phyloP scores from a whole-genome alignment of 2,329 filamentous ascomycete genomes.

The Hansfordia pulvinata region DNA sequence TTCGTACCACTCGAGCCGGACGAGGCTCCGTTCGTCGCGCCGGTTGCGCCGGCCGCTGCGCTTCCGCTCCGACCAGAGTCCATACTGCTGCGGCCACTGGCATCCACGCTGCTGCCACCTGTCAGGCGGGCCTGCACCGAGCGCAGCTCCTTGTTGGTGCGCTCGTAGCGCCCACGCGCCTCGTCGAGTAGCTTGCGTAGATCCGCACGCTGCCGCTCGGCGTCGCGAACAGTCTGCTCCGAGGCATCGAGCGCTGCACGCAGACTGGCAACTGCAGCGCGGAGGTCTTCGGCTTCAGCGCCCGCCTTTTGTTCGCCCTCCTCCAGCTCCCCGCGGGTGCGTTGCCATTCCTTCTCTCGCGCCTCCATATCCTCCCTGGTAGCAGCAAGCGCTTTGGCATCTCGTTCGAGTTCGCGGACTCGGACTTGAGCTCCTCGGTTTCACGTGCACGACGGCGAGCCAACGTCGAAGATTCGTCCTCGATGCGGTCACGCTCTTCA shows the following conservation, averaged over 20 bases:
- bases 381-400: conserved; percentile 54
- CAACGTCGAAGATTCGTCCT: conserved; percentile 75
- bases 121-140: conserved; percentile 31
- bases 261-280: conserved; percentile 63
- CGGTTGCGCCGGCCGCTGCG: conserved; percentile 10
- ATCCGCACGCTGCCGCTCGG: conserved; percentile 70
- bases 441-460: conserved; percentile 68
- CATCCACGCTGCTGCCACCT: conserved; percentile 20
- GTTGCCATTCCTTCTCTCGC: conserved; percentile 60
- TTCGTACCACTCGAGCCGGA: conserved; percentile 10
- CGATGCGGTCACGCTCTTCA: conserved; percentile 86
- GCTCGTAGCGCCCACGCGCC: conserved; percentile 62
- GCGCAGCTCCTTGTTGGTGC: conserved; percentile 56
- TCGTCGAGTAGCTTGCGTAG: conserved; percentile 68
- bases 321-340: conserved; percentile 65
- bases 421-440: conserved; percentile 70
- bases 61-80: conserved; percentile 31
- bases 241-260: conserved; percentile 74
- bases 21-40: too few relatives aligned
- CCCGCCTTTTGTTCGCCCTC: conserved; percentile 51
- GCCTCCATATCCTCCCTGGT: conserved; percentile 70
- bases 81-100: conserved; percentile 28
- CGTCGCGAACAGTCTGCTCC: conserved; percentile 70
- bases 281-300: conserved; percentile 64
- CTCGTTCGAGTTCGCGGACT: conserved; percentile 71